phyloP scores from a whole-genome alignment of 306 rosid genomes.

The Trichosanthes truncata region DNA sequence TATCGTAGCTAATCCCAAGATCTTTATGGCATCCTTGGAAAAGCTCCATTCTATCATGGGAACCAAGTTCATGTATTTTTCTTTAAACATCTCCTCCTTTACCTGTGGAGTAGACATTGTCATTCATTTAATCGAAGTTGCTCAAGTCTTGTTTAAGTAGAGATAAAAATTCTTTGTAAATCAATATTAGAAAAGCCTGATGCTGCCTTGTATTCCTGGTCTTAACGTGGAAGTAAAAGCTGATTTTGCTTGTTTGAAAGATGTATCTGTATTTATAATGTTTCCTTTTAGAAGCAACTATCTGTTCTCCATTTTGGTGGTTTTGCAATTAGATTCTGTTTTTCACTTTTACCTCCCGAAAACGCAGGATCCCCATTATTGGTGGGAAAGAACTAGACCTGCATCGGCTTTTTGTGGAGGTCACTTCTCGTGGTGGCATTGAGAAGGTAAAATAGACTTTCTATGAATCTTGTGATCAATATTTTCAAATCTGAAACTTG shows the following conservation, averaged over 20 bases:
- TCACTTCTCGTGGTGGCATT: slow-evolving; percentile 75
- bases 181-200: neutral
- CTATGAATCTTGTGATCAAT: neutral
- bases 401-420: slow-evolving; percentile 73
- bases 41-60: slow-evolving; percentile 62
- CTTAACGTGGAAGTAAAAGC: neutral
- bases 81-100: neutral
- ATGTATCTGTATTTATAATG: neutral
- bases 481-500: neutral
- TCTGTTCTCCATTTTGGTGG: neutral
- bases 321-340: slow-evolving; percentile 2
- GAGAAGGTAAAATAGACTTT: slow-evolving; percentile 40
- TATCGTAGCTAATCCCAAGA: slow-evolving; percentile 35
- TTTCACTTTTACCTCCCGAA: neutral
- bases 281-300: neutral
- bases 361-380: slow-evolving; percentile 60
- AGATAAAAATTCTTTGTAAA: neutral
- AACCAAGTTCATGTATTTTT: slow-evolving; percentile 72
- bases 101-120: neutral
- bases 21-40: slow-evolving; percentile 57
- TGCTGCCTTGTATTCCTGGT: neutral
- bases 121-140: neutral
- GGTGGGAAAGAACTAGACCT: slow-evolving; percentile 78
- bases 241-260: neutral
- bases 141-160: neutral